These are phyloP conservation scores for Pythium scleroteichum DNA, from an alignment of 352 stramenopile species.

Conservation along the genomic window DNA sequence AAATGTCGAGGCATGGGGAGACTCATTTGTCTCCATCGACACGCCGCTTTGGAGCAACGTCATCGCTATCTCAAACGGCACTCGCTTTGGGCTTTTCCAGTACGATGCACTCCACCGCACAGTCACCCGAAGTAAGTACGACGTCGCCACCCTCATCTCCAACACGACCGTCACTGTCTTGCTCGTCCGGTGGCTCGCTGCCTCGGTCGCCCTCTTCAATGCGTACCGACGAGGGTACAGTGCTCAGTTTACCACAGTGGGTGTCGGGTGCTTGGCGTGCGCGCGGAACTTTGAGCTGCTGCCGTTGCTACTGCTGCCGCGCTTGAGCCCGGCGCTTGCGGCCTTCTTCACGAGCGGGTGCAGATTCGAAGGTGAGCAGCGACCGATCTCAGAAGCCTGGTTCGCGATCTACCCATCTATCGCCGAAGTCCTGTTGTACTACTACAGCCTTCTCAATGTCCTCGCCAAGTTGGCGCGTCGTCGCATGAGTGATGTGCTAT, in stretches of 20 bases:
- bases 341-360: constrained; percentile 46
- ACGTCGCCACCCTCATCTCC: constrained; percentile 45
- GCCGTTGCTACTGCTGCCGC: constrained; percentile 38
- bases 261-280: constrained; percentile 44
- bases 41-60: background rate
- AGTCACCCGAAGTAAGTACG: constrained; percentile 34
- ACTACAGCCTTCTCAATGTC: constrained; percentile 56
- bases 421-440: constrained; percentile 41
- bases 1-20: constrained; percentile 20
- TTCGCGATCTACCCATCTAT: constrained; percentile 49
- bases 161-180: constrained; percentile 41
- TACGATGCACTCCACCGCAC: constrained; percentile 24
- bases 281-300: constrained; percentile 42
- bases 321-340: constrained; percentile 40
- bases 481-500: constrained; percentile 40
- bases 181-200: constrained; percentile 42
- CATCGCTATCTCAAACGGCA: constrained; percentile 26
- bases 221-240: constrained; percentile 11
- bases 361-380: constrained; percentile 47
- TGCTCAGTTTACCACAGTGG: constrained; percentile 12
- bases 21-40: constrained; percentile 9
- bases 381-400: constrained; percentile 45
- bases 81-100: constrained; percentile 42
- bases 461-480: constrained; percentile 37
- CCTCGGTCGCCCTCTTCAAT: constrained; percentile 32